Evolutionary conservation across 129 eudicot species (phyloP).

Genomic region (Silybum marianum): DNA sequence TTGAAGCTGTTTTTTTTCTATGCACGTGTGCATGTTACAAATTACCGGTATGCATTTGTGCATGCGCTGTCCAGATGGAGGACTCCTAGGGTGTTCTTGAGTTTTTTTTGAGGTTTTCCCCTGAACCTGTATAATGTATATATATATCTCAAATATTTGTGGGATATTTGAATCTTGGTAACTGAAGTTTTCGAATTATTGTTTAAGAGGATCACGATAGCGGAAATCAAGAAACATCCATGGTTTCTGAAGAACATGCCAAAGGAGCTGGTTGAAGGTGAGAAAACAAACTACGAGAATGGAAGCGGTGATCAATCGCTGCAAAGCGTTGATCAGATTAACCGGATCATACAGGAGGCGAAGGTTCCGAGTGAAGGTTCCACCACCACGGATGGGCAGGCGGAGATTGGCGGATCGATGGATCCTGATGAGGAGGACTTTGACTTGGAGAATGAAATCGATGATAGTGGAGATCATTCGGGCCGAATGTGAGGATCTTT

Average conservation of each 20-base stretch:
- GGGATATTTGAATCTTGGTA: not conserved
- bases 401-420: constrained; percentile 38
- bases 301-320: constrained; percentile 27
- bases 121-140: too few relatives aligned
- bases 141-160: not conserved
- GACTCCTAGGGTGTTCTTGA: too few relatives aligned
- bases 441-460: constrained; percentile 66
- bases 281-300: constrained; percentile 50
- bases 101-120: too few relatives aligned
- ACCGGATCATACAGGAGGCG: constrained; percentile 70
- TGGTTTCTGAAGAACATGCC: constrained; percentile 70
- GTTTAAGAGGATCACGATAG: constrained; percentile 62
- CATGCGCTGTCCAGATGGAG: too few relatives aligned
- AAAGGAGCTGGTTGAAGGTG: constrained; percentile 56
- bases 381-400: constrained; percentile 27
- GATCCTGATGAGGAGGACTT: constrained; percentile 51
- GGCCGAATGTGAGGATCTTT: constrained; percentile 10
- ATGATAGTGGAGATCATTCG: constrained; percentile 55
- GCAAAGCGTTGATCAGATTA: constrained; percentile 68
- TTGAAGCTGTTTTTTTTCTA: too few relatives aligned
- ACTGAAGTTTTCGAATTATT: constrained; percentile 16
- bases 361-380: constrained; percentile 52
- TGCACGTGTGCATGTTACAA: too few relatives aligned
- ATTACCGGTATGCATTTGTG: too few relatives aligned
- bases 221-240: constrained; percentile 68